Conservation (phyloP, 768 basidiomycete genomes). For the Ramaria sp. region DNA sequence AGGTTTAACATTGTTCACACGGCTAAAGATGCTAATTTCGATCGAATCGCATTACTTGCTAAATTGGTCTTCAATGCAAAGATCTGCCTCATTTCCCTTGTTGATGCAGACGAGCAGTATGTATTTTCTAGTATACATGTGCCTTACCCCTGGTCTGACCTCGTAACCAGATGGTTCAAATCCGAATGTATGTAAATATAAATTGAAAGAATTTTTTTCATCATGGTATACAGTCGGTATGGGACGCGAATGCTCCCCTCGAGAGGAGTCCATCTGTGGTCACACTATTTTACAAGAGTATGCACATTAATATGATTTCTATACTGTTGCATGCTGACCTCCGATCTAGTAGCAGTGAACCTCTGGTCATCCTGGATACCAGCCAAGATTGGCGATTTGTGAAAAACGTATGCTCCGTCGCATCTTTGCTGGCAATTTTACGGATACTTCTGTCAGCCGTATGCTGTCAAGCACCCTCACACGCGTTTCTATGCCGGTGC, state of each 20-base stretch:
- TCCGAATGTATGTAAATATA: conserved; percentile 53
- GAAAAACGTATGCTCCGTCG: conserved; percentile 44
- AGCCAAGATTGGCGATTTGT: conserved; percentile 80
- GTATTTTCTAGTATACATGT: conserved; percentile 18
- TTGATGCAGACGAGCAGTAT: conserved; percentile 80
- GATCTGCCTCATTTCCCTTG: conserved; percentile 69
- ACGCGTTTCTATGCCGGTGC: conserved; percentile 90
- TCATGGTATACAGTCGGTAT: conserved; percentile 31
- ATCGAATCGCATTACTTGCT: conserved; percentile 85
- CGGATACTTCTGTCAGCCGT: conserved; percentile 37
- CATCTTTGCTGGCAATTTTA: neutral
- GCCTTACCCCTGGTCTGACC: neutral
- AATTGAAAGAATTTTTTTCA: neutral
- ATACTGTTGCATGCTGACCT: neutral
- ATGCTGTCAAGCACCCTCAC: conserved; percentile 53
- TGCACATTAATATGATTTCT: conserved; percentile 14
- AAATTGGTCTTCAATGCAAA: conserved; percentile 90
- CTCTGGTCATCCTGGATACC: conserved; percentile 76
- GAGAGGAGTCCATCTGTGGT: conserved; percentile 67
- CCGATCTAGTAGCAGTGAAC: conserved; percentile 61
- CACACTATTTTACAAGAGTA: conserved; percentile 78
- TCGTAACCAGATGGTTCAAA: conserved; percentile 65
- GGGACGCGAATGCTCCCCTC: conserved; percentile 31
- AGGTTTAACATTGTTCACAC: conserved; percentile 90
- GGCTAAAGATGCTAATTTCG: conserved; percentile 79